Evolutionary conservation across 805 yeast species (phyloP), one percentile per base, ranked within the genome.

Genomic region (Saccharomyces mikatae): DNA sequence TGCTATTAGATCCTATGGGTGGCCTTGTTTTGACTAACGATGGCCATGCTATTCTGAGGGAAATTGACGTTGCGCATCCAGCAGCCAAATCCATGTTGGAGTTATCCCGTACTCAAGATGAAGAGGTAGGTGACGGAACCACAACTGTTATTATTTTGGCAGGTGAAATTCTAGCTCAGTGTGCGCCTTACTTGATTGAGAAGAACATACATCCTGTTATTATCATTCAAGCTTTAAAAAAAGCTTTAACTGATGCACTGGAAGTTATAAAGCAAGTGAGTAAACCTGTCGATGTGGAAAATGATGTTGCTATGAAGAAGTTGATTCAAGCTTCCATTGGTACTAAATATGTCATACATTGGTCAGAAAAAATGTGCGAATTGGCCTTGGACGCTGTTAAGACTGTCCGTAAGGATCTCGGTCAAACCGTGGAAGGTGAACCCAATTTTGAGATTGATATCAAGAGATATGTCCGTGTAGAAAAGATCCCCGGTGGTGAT

Each of bases 81-180:
- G 99, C 99, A 4, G 99, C 99, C 49, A 94, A 94, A 74, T 87
- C 96, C 31, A 94, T 94, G 98, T 87, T 94, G 67, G 99, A 94
- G 74, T 80, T 94, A 61, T 84, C 94, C 65, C 82, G 99, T 74
- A 91, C 99, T 6, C 97, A 92, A 75, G 99, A 92, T 69, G 99
- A 92, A 74, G 99, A 92, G 74, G 99, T 83, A 54, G 99, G 99
- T 54, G 99, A 94, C 67, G 98, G 98, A 58, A 91, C 99, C 56
- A 94, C 99, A 27, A 86, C 97, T 8, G 99, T 94, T 53, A 94
- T 94, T 66, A 92, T 94, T 59, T 76, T 92, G 54, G 98, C 99
- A 21, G 99, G 99, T 59, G 99, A 94, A 71, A 89, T 94, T 55
- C 77, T 94, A 57, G 96, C 98, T 3, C 97, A 91, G 72, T 84